Conservation (phyloP, 768 basidiomycete species). For the Podaxis carcinomalis region DNA sequence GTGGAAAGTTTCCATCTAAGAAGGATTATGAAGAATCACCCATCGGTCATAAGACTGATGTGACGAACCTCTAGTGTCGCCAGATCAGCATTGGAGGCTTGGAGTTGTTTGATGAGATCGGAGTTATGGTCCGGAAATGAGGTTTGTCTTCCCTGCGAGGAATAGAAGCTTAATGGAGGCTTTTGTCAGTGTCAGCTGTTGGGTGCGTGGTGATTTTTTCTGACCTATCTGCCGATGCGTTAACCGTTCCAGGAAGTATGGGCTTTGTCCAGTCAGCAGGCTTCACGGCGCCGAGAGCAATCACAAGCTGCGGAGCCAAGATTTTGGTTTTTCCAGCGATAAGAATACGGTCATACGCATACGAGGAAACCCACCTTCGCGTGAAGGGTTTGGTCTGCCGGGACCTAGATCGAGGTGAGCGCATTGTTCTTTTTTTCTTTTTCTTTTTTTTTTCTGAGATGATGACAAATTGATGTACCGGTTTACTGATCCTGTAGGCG, state of each 20-base stretch:
- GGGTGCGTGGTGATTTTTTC: conserved; percentile 9
- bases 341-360: not conserved
- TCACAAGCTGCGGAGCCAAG: conserved; percentile 36
- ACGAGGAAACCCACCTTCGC: conserved; percentile 35
- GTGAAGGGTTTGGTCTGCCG: conserved; percentile 54
- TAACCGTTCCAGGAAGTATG: conserved; percentile 47
- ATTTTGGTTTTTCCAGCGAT: conserved; percentile 7
- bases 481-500: conserved; percentile 67
- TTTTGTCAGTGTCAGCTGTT: not conserved
- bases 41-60: not conserved
- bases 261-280: conserved; percentile 30
- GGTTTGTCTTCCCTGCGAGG: conserved; percentile 80
- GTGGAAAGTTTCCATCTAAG: conserved; percentile 84
- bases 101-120: conserved; percentile 54
- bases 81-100: conserved; percentile 44
- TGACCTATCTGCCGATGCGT: conserved; percentile 82
- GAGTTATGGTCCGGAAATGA: conserved; percentile 75
- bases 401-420: conserved; percentile 33
- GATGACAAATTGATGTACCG: conserved; percentile 34
- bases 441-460: not conserved
- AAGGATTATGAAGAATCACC: conserved; percentile 4
- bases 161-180: conserved; percentile 61
- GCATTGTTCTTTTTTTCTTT: too few species aligned
- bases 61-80: conserved; percentile 67
- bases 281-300: conserved; percentile 39